These are phyloP conservation scores for Cucurbita moschata DNA, from an alignment of 306 rosid species.

Conservation along the genomic window DNA sequence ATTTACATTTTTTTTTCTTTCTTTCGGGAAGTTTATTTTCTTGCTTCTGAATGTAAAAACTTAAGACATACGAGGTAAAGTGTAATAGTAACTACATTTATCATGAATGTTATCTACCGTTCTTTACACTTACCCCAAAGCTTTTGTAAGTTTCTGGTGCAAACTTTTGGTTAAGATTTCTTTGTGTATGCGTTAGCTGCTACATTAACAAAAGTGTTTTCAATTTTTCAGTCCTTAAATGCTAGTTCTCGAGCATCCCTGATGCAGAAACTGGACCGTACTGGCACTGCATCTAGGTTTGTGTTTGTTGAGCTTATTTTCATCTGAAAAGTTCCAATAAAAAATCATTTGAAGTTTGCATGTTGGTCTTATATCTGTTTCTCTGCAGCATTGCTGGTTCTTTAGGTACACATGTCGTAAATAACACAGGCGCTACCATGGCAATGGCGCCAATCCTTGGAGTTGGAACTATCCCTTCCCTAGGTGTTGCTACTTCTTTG, in stretches of 20 bases:
- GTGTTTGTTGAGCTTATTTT: constrained; percentile 12
- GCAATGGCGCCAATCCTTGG: constrained; percentile 31
- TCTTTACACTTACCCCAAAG: background rate
- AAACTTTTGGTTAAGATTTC: background rate
- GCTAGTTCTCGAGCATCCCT: constrained; percentile 81
- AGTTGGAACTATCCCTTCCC: constrained; percentile 18
- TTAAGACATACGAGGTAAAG: background rate
- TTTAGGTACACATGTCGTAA: constrained; percentile 32
- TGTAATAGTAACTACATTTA: background rate
- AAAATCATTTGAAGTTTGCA: background rate
- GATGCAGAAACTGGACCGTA: constrained; percentile 94
- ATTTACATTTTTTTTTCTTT: background rate
- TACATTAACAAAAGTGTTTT: background rate
- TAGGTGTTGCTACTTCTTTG: constrained; percentile 28
- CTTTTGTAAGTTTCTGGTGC: background rate
- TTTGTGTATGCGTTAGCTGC: background rate
- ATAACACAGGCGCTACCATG: constrained; percentile 28
- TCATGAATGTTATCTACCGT: background rate
- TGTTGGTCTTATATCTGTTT: constrained; percentile 13
- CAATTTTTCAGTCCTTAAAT: constrained; percentile 53
- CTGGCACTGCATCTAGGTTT: constrained; percentile 62
- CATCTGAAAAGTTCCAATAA: background rate
- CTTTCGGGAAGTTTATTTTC: background rate
- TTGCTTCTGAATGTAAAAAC: background rate
- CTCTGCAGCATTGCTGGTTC: constrained; percentile 50